phyloP scores from a whole-genome alignment of 2,329 filamentous ascomycete species.

The Colletotrichum truncatum region DNA sequence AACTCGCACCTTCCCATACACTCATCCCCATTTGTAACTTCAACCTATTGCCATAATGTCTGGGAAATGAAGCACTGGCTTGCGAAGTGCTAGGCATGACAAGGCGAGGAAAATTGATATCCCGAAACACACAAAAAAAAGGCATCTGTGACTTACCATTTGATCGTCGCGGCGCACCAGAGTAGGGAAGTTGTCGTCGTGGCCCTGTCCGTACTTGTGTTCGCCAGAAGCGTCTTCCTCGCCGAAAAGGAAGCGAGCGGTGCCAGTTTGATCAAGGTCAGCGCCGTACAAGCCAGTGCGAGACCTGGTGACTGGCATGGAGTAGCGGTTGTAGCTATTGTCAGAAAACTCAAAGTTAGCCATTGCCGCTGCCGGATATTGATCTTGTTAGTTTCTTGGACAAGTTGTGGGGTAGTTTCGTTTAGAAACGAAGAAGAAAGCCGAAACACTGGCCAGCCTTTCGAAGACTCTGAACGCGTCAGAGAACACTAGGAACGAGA shows the following conservation, averaged over 20 bases:
- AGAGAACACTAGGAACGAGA: too few species aligned
- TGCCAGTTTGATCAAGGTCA: slow-evolving; percentile 84
- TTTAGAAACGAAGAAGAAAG: neutral
- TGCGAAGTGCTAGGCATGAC: neutral
- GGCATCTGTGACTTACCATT: slow-evolving; percentile 54
- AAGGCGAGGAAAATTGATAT: neutral
- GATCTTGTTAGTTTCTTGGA: slow-evolving; percentile 8
- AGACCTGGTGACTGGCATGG: slow-evolving; percentile 85
- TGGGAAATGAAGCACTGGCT: neutral
- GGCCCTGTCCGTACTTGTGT: slow-evolving; percentile 75
- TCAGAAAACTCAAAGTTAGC: slow-evolving; percentile 32
- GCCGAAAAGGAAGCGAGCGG: slow-evolving; percentile 85
- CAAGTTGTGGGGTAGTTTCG: slow-evolving; percentile 9
- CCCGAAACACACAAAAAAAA: neutral
- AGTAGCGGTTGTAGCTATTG: slow-evolving; percentile 84
- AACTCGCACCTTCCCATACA: slow-evolving; percentile 11
- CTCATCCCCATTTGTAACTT: neutral
- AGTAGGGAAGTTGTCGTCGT: slow-evolving; percentile 89
- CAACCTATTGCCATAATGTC: neutral
- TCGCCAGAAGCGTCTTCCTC: slow-evolving; percentile 77
- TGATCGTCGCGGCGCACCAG: slow-evolving; percentile 73
- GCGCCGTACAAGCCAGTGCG: slow-evolving; percentile 74
- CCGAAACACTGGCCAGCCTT: too few species aligned
- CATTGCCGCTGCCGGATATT: slow-evolving; percentile 4
- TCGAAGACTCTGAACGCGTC: too few species aligned